These are phyloP conservation scores for Colletotrichum theobromicola DNA, from an alignment of 2,329 filamentous ascomycete genomes.

Conservation along the genomic window DNA sequence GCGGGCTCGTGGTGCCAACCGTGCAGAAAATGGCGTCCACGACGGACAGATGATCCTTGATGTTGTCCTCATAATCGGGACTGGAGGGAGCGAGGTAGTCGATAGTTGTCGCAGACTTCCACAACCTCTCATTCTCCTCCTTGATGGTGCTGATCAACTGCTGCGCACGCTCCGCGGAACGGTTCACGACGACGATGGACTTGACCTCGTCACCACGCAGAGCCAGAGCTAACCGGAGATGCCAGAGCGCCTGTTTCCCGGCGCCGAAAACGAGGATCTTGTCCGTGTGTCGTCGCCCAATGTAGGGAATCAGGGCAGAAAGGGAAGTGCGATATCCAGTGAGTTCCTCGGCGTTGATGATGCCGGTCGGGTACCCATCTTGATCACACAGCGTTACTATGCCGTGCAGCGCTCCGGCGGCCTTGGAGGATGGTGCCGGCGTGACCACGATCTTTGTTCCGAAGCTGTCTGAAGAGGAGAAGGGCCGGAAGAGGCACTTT, in stretches of 20 bases:
- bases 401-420: background rate
- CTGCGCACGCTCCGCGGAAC: conserved; percentile 22
- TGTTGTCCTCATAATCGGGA: background rate
- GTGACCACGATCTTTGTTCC: conserved; percentile 29
- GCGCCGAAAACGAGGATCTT: conserved; percentile 72
- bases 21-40: background rate
- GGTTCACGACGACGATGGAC: conserved; percentile 37
- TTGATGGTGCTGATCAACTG: background rate
- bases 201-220: conserved; percentile 39
- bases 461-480: conserved; percentile 23
- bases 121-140: background rate
- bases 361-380: conserved; percentile 48
- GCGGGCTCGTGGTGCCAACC: background rate
- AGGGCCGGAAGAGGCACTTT: conserved; percentile 29
- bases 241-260: conserved; percentile 75
- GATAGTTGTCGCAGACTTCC: background rate
- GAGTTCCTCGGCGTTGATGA: conserved; percentile 71
- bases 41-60: background rate
- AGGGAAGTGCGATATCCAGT: conserved; percentile 73
- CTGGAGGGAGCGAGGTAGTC: background rate
- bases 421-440: background rate
- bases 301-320: conserved; percentile 65
- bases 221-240: conserved; percentile 68
- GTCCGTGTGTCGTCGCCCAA: conserved; percentile 37
- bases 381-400: conserved; percentile 63